Conservation (phyloP, 345 rosid genomes). For the Clarkia xantiana region DNA sequence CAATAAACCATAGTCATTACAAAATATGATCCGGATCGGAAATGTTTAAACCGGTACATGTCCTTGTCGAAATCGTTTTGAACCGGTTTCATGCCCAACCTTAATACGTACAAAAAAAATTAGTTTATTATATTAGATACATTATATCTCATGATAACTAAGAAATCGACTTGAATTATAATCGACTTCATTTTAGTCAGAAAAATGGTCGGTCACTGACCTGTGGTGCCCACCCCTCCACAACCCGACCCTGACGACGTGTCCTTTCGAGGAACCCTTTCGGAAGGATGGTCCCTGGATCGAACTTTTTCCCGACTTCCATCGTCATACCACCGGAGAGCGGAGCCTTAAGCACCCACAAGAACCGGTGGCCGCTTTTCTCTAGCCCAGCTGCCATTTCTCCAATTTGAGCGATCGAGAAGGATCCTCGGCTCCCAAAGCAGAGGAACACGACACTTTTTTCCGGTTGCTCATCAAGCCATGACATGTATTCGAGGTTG, state of each 20-base stretch:
- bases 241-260: constrained; percentile 7
- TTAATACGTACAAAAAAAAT: no score
- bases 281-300: constrained; percentile 3
- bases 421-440: constrained; percentile 11
- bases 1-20: no score
- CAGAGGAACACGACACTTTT: constrained; percentile 15
- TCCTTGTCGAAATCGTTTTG: no score
- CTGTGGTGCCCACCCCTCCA: constrained; percentile 11
- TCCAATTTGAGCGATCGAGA: constrained; percentile 6
- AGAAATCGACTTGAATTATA: no score
- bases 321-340: not conserved
- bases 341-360: constrained; percentile 13
- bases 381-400: constrained; percentile 15
- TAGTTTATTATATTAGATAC: no score
- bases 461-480: constrained; percentile 15
- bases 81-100: no score
- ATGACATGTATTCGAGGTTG: constrained; percentile 2
- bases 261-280: constrained; percentile 13
- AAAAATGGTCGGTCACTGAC: no score
- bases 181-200: no score
- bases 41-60: no score
- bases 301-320: not conserved
- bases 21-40: no score
- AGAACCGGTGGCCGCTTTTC: constrained; percentile 10
- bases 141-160: no score